Base-by-base conservation (phyloP, 306 rosid genomes). In the Medicago ruthenica region DNA sequence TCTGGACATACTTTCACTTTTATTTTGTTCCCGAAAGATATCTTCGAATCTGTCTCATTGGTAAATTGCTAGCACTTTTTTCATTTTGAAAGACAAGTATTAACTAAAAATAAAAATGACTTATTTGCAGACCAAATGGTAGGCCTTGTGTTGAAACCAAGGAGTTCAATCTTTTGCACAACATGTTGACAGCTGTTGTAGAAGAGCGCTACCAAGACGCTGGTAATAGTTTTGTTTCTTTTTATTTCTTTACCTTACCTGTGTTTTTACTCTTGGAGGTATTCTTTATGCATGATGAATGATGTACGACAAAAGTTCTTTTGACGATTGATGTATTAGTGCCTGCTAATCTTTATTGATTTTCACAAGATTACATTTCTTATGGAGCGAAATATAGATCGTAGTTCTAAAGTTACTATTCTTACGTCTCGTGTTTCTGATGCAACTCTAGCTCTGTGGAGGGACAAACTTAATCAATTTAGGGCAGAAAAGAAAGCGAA, bases 171-270 rank as follows among this genome's bases (percentile, higher is more conserved):
- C 97, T 96, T 62, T 84, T 96, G 78, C 87, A 96, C 77, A 91
- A 96, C 84, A 96, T 96, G 99, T 76, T 89, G 84, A 81, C 87
- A 67, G 99, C 99, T 79, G 99, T 90, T 58, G 89, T 82, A 65
- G 99, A 96, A 82, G 99, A 96, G 78, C 98, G 98, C 83, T 96
- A 96, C 64, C 79, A 92, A 84, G 99, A 96, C 82, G 99, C 99
- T 74, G 99, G 99, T 96, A 88, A 76, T 54, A 66, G 41, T 60
- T 39, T 31, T 66, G 12, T 22, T 20, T 79, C 55, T 37, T 13
- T 21, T 57, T 63, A 36, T 50, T 63, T 77, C 22, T 65, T 50
- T 45, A 68, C 47, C 44, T 34, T 60, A 12, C 77, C 9, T 7
- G 4, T 5, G 31, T 65, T 61, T 37, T 59, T 1, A 12, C 47